Base-by-base conservation (phyloP, 495 filamentous ascomycete genomes). In the Gamarada debralockiae region DNA sequence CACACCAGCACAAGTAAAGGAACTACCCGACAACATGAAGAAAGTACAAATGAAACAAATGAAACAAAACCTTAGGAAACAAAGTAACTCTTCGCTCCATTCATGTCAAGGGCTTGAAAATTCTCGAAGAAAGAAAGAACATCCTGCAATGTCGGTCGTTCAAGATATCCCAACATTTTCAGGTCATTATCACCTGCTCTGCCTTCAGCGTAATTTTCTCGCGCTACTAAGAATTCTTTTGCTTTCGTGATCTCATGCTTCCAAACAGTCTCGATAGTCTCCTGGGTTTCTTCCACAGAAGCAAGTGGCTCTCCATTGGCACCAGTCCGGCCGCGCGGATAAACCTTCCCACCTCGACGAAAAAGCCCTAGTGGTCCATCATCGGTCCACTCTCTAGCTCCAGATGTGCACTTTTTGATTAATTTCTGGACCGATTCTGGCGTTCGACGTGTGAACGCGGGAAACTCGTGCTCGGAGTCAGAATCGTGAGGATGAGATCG, bases 321-420 rank as follows among this genome's bases (percentile, higher is more conserved):
- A 20, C 41, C 41, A 9, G 41, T 44, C 17, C 21, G 15, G 7
- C 41, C 41, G 15, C 15, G 12, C 24, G 41, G 41, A 44, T 22
- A 44, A 4, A 44, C 15, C 41, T 44, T 44, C 15, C 41, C 41
- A 24, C 21, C 21, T 44, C 41, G 15, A 44, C 41, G 41, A 44
- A 44, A 44, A 9, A 44, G 15, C 20, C 41, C 41, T 10, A 44
- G 20, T 12, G 41, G 21, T n/a, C n/a, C n/a, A n/a, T 44, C 41
- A 34, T 34, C 31, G 7, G 7, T 34, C 31, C 14, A 34, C 14
- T 34, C 31, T 14, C 31, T 34, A 7, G 31, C 31, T 7, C 31
- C 31, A 7, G 31, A n/a, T 14, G 31, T 34, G 14, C 31, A 34
- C 7, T 14, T 34, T 34, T 14, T 34, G 31, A 34, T 34, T 34